These are phyloP conservation scores for Didymosphaeria variabile DNA, from an alignment of 2,329 filamentous ascomycete species.

Conservation along the genomic window DNA sequence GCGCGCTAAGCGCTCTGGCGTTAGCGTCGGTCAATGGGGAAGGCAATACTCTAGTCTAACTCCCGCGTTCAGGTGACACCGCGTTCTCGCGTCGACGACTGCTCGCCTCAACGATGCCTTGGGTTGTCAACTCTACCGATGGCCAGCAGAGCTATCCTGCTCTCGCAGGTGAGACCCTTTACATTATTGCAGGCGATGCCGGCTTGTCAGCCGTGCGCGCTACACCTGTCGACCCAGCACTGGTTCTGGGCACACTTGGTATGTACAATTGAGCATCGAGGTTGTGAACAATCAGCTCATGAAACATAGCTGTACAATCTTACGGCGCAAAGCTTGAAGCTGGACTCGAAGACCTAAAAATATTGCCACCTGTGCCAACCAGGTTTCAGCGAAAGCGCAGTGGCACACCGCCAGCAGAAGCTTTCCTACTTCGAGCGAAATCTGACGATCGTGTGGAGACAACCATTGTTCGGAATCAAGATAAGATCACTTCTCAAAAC, in stretches of 20 bases:
- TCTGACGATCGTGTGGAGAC: conserved; percentile 28
- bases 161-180: conserved; percentile 6
- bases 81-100: conserved; percentile 2
- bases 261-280: neutral
- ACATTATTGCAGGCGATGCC: neutral
- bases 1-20: neutral
- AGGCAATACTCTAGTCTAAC: too few relatives aligned
- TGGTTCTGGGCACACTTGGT: conserved; percentile 9
- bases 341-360: conserved; percentile 24
- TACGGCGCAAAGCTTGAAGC: conserved; percentile 35
- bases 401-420: conserved; percentile 19
- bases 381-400: conserved; percentile 9
- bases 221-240: neutral
- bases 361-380: conserved; percentile 23
- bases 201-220: neutral
- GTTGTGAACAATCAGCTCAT: neutral
- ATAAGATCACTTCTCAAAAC: conserved; percentile 30
- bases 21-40: neutral
- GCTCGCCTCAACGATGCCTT: conserved; percentile 15
- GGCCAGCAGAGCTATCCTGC: conserved; percentile 10
- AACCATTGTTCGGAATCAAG: conserved; percentile 40
- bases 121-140: conserved; percentile 9
- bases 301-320: neutral
- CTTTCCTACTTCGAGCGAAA: conserved; percentile 33
- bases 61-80: conserved; percentile 1